Conservation (phyloP, 176 grass and related monocot species). For the Cocos nucifera region DNA sequence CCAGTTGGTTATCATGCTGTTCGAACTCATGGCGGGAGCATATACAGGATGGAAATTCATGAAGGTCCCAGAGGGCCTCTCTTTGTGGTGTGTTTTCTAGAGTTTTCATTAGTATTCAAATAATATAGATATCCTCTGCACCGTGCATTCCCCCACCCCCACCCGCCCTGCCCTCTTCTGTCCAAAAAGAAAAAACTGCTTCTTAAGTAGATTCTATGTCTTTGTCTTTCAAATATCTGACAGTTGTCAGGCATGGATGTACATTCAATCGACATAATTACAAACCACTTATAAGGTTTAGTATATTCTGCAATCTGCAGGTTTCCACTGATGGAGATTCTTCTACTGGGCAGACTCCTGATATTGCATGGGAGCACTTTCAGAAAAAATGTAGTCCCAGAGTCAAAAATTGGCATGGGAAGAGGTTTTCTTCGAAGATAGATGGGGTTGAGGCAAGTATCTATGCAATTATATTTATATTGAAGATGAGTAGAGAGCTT, state of each 20-base stretch:
- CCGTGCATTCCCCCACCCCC: too few relatives aligned
- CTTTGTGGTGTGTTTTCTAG: constrained; percentile 40
- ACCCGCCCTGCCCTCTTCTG: too few relatives aligned
- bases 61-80: constrained; percentile 67
- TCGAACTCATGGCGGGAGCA: constrained; percentile 48
- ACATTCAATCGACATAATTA: too few relatives aligned
- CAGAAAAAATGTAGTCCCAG: constrained; percentile 51
- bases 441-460: constrained; percentile 73
- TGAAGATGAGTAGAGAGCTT: constrained; percentile 2
- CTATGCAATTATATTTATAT: neutral
- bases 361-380: constrained; percentile 73
- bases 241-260: too few relatives aligned
- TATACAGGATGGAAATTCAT: constrained; percentile 59
- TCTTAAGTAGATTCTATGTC: too few relatives aligned
- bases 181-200: too few relatives aligned
- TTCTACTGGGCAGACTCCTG: constrained; percentile 50
- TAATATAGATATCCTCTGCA: too few relatives aligned
- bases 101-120: neutral
- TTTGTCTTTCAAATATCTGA: too few relatives aligned
- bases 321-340: constrained; percentile 57
- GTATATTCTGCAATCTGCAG: constrained; percentile 23
- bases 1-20: constrained; percentile 63
- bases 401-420: constrained; percentile 45
- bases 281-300: too few relatives aligned
- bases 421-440: constrained; percentile 61